Evolutionary conservation across 352 stramenopile species (phyloP).

Genomic region (Blastocystis sp.): DNA sequence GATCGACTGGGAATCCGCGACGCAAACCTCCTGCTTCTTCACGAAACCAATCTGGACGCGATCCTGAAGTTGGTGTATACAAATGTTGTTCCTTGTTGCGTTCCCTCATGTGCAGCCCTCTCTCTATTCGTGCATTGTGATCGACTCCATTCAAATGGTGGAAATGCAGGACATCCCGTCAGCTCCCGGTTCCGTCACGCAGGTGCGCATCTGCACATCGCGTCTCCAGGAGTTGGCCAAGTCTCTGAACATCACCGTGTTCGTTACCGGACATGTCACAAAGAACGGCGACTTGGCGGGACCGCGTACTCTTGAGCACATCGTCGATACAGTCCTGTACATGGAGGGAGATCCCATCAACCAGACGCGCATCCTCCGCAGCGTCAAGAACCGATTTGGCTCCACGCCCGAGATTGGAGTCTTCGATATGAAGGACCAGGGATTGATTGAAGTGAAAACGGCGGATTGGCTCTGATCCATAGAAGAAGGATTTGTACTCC

Average conservation of each 20-base stretch:
- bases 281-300: conserved; percentile 64
- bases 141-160: conserved; percentile 66
- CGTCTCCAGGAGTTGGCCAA: conserved; percentile 65
- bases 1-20: conserved; percentile 57
- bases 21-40: conserved; percentile 14
- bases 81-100: neutral
- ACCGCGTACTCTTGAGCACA: conserved; percentile 60
- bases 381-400: conserved; percentile 66
- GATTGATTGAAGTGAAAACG: conserved; percentile 37
- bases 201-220: conserved; percentile 50
- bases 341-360: conserved; percentile 52
- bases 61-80: conserved; percentile 39
- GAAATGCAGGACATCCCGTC: conserved; percentile 38
- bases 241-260: conserved; percentile 50
- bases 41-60: conserved; percentile 66
- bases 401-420: conserved; percentile 53
- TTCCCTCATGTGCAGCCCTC: neutral
- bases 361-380: conserved; percentile 34
- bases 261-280: conserved; percentile 66
- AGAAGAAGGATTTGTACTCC: conserved; percentile 61
- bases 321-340: conserved; percentile 68
- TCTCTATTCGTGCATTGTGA: conserved; percentile 19
- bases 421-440: conserved; percentile 66
- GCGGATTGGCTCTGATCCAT: neutral
- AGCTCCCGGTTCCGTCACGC: conserved; percentile 14